A percentile compares a stretch with the other conserved stretches of the same genome.
These are phyloP conservation scores for Graphiopsis chlorocephala DNA, from an alignment of 2,329 filamentous ascomycete genomes.

Conservation along the genomic window DNA sequence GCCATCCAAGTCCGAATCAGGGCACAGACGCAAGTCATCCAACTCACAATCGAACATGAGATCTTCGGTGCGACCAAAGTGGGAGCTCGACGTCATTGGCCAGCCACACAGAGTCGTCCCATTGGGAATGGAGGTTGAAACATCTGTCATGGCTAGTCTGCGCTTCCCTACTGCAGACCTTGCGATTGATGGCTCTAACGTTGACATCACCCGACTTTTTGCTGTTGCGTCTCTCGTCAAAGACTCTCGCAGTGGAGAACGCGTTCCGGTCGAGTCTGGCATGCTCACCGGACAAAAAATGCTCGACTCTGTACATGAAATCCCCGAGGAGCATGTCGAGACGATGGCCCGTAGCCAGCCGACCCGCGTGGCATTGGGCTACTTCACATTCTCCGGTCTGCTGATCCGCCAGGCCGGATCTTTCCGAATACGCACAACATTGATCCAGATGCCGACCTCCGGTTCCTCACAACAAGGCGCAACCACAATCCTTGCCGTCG, in stretches of 20 bases:
- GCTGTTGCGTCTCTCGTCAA: slow-evolving; percentile 31
- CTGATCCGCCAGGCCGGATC: slow-evolving; percentile 32
- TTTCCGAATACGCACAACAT: slow-evolving; percentile 30
- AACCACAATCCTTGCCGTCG: slow-evolving; percentile 25
- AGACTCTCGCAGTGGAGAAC: slow-evolving; percentile 29
- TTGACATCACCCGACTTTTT: slow-evolving; percentile 31
- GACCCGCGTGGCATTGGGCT: slow-evolving; percentile 29
- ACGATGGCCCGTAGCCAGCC: slow-evolving; percentile 29
- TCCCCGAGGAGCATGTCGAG: slow-evolving; percentile 28
- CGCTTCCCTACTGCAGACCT: slow-evolving; percentile 25
- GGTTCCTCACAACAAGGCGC: slow-evolving; percentile 22
- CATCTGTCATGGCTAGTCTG: slow-evolving; percentile 32
- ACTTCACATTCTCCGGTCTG: slow-evolving; percentile 32
- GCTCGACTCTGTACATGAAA: slow-evolving; percentile 33
- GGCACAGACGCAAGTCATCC: slow-evolving; percentile 26
- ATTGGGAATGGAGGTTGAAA: slow-evolving; percentile 30
- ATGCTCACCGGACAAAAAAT: slow-evolving; percentile 33
- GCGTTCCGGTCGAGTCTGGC: slow-evolving; percentile 28
- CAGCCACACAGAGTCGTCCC: slow-evolving; percentile 28
- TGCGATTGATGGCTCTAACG: slow-evolving; percentile 20
- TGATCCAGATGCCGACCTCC: slow-evolving; percentile 30
- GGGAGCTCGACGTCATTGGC: slow-evolving; percentile 33
- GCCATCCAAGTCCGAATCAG: slow-evolving; percentile 28
- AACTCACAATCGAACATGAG: slow-evolving; percentile 14
- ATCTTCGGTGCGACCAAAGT: slow-evolving; percentile 24